Evolutionary conservation across 225 moss, liverwort and hornwort species (phyloP).

Genomic region (Antitrichia curtipendula): DNA sequence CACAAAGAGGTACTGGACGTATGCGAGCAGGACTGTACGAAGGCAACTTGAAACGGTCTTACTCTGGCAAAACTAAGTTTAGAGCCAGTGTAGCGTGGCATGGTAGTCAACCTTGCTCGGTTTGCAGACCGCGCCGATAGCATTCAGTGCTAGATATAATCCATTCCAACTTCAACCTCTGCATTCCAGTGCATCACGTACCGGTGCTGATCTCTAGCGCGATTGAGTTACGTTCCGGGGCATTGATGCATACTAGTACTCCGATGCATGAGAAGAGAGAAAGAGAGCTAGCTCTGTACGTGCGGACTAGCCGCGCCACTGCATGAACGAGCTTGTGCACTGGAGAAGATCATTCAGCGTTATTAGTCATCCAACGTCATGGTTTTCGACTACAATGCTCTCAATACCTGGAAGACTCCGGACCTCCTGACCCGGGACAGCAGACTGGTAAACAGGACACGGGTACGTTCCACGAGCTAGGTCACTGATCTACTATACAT

Average conservation of each 20-base stretch:
- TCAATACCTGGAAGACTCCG: background rate
- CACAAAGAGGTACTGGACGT: background rate
- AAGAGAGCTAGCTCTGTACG: background rate
- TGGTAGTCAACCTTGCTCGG: background rate
- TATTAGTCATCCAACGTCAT: background rate
- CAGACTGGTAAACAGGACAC: background rate
- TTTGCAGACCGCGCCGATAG: background rate
- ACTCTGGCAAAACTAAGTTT: background rate
- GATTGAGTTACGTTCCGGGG: background rate
- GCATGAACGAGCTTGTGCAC: background rate
- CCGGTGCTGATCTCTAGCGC: background rate
- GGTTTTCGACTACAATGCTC: background rate
- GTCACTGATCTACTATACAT: background rate
- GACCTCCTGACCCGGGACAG: background rate
- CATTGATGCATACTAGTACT: background rate
- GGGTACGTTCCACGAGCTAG: background rate
- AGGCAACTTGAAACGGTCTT: background rate
- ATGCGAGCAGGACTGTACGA: background rate
- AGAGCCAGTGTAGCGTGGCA: background rate
- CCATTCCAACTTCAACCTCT: background rate
- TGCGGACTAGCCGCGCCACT: no score
- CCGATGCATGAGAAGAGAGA: background rate
- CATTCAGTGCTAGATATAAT: background rate
- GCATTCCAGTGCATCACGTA: background rate
- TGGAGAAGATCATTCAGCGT: background rate